These are phyloP conservation scores for Pichia exigua DNA, from an alignment of 805 yeast genomes.

Conservation along the genomic window DNA sequence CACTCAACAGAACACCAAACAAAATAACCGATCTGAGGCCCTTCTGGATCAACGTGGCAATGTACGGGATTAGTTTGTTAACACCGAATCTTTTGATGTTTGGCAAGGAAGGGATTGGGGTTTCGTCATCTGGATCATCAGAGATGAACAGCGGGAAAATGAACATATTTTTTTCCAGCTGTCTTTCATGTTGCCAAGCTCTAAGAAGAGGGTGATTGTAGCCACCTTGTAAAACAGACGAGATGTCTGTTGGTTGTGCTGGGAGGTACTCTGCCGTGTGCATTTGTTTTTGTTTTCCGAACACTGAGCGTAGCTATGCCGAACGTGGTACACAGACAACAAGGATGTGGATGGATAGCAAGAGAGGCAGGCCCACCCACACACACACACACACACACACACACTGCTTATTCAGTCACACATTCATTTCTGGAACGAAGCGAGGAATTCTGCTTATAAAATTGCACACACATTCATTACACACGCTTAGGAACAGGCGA, in stretches of 20 bases:
- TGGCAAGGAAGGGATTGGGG: slow-evolving; percentile 69
- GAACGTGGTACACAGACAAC: too few relatives aligned
- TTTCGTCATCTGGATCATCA: slow-evolving; percentile 74
- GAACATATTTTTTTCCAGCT: slow-evolving; percentile 78
- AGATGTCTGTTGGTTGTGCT: slow-evolving; percentile 48
- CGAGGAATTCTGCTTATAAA: too few relatives aligned
- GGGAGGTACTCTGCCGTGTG: slow-evolving; percentile 70
- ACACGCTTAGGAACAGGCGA: too few relatives aligned
- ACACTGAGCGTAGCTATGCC: too few relatives aligned
- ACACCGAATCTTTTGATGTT: slow-evolving; percentile 83
- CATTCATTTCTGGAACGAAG: too few relatives aligned
- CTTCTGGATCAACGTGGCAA: slow-evolving; percentile 59
- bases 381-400: too few relatives aligned
- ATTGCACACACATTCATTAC: too few relatives aligned
- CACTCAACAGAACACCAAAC: slow-evolving; percentile 83
- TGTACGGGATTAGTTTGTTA: slow-evolving; percentile 67
- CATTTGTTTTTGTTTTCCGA: too few relatives aligned
- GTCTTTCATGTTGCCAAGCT: slow-evolving; percentile 86
- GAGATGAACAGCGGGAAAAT: slow-evolving; percentile 87
- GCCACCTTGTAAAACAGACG: slow-evolving; percentile 86
- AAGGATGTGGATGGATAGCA: too few relatives aligned
- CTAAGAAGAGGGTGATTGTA: slow-evolving; percentile 85
- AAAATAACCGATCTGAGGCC: slow-evolving; percentile 82
- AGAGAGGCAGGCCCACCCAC: too few relatives aligned
- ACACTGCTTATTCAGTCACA: too few relatives aligned